These are phyloP conservation scores for Dictyostelium capitatum DNA, from an alignment of 78 protist species.

Conservation along the genomic window DNA sequence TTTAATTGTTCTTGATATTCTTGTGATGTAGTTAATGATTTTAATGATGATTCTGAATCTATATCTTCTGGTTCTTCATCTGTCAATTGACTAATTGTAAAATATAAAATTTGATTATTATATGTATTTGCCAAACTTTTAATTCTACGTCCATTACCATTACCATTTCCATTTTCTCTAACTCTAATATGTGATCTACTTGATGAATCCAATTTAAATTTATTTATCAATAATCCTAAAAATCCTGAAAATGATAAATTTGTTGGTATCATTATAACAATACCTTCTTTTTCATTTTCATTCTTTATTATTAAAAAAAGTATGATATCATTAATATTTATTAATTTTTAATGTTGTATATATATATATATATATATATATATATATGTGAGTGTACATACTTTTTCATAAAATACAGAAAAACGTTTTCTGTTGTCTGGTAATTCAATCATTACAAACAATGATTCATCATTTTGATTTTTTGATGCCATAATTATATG, in stretches of 20 bases:
- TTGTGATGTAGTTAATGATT: background rate
- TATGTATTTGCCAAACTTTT: background rate
- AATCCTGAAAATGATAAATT: constrained; percentile 39
- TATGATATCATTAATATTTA: background rate
- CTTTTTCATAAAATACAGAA: constrained; percentile 4
- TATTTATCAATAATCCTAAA: background rate
- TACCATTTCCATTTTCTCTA: constrained; percentile 3
- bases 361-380: no score
- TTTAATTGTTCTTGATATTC: constrained; percentile 5
- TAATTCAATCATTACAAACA: background rate
- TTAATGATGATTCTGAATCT: background rate
- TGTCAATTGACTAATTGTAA: background rate
- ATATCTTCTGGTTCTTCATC: constrained; percentile 11
- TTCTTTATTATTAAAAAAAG: background rate
- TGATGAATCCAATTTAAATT: constrained; percentile 12
- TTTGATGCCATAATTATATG: background rate
- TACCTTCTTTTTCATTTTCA: constrained; percentile 9
- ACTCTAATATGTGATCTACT: constrained; percentile 15
- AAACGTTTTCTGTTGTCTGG: constrained; percentile 2
- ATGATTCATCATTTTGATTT: background rate
- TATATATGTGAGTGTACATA: background rate
- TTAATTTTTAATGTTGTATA: background rate
- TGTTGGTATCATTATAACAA: background rate
- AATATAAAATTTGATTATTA: constrained; percentile 14
- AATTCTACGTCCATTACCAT: constrained; percentile 27